These are phyloP conservation scores for Blastobotrys robertii DNA, from an alignment of 805 yeast genomes.

Conservation along the genomic window DNA sequence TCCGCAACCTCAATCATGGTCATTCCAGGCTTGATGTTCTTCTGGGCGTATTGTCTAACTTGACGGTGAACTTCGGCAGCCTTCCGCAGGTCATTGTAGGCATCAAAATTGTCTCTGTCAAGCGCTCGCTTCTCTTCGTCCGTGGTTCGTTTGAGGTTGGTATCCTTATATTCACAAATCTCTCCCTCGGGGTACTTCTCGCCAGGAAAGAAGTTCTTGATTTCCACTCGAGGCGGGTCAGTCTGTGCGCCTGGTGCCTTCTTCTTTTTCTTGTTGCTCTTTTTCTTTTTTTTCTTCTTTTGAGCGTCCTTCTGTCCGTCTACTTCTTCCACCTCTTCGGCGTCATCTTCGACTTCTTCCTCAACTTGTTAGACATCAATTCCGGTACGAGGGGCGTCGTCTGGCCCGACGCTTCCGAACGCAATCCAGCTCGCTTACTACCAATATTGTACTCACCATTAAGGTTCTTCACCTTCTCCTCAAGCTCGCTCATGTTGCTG, in stretches of 20 bases:
- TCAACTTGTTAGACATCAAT: slow-evolving; percentile 13
- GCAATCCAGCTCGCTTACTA: too few species aligned
- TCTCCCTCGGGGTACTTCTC: slow-evolving; percentile 80
- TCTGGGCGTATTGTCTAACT: slow-evolving; percentile 71
- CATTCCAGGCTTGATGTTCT: slow-evolving; percentile 82
- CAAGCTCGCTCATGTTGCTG: background rate
- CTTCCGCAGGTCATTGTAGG: slow-evolving; percentile 84
- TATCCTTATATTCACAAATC: slow-evolving; percentile 67
- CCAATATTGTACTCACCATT: slow-evolving; percentile 1
- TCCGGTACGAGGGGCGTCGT: too few species aligned
- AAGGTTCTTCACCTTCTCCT: slow-evolving; percentile 4
- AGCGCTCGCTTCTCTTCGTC: slow-evolving; percentile 77
- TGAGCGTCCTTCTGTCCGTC: slow-evolving; percentile 23
- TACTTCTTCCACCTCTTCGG: slow-evolving; percentile 20
- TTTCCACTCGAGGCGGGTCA: slow-evolving; percentile 45
- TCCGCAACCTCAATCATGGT: slow-evolving; percentile 83
- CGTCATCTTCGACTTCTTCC: slow-evolving; percentile 28
- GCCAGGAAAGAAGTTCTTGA: slow-evolving; percentile 59
- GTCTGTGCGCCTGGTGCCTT: slow-evolving; percentile 33
- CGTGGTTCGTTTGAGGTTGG: slow-evolving; percentile 64
- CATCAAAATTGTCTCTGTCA: slow-evolving; percentile 48
- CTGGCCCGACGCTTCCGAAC: too few species aligned
- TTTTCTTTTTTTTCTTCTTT: slow-evolving; percentile 44
- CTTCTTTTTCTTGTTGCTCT: slow-evolving; percentile 38
- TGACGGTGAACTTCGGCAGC: slow-evolving; percentile 95